Conservation (phyloP, 805 yeast genomes). For the Candida sphagnicola region DNA sequence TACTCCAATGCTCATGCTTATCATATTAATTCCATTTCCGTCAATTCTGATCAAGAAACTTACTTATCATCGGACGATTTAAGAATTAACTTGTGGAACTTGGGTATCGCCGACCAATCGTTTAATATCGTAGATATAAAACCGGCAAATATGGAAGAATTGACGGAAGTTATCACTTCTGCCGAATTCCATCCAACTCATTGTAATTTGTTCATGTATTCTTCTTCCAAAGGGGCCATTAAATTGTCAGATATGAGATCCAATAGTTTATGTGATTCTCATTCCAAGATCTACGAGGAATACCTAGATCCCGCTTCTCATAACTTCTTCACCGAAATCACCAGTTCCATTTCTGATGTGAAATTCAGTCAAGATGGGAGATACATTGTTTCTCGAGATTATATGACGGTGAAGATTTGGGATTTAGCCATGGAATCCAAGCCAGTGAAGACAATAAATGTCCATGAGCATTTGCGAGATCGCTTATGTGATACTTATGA, state of each 20-base stretch:
- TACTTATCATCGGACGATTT: constrained; percentile 90
- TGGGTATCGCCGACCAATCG: constrained; percentile 89
- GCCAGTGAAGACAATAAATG: constrained; percentile 90
- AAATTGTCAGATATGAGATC: constrained; percentile 96
- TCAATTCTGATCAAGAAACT: constrained; percentile 95
- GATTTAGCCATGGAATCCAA: constrained; percentile 95
- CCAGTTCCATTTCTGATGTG: constrained; percentile 89
- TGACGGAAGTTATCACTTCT: constrained; percentile 94
- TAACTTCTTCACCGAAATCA: constrained; percentile 95
- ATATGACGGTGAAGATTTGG: constrained; percentile 97
- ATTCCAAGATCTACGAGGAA: constrained; percentile 86
- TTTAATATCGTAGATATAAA: constrained; percentile 97
- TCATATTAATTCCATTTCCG: constrained; percentile 93
- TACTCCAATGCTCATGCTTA: constrained; percentile 97
- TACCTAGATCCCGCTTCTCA: constrained; percentile 88
- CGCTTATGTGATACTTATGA: constrained; percentile 96
- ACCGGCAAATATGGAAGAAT: constrained; percentile 98
- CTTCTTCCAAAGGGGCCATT: constrained; percentile 92
- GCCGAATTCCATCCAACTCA: constrained; percentile 93
- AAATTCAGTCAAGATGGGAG: constrained; percentile 89
- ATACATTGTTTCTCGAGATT: constrained; percentile 94
- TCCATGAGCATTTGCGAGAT: constrained; percentile 92
- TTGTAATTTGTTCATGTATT: constrained; percentile 93
- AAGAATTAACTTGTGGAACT: constrained; percentile 93
- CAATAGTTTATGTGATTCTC: constrained; percentile 89